Base-by-base conservation (phyloP, 2,329 filamentous ascomycete species). In the Talaromyces piceae region DNA sequence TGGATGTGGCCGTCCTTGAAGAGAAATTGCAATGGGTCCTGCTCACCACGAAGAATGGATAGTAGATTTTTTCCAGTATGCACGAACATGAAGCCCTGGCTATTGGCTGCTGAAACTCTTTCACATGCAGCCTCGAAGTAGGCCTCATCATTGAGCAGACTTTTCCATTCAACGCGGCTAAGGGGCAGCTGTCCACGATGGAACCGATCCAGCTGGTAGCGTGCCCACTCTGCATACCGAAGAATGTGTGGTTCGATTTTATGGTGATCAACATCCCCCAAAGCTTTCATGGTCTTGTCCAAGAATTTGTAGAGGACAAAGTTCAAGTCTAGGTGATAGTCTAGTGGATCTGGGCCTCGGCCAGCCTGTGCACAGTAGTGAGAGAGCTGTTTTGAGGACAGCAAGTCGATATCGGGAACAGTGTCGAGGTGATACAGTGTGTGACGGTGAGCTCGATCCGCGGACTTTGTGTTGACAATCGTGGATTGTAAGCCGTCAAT, bases 61-160 rank as follows among this genome's bases (percentile, higher is more conserved):
- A 31, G 22, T 13, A 49, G 47, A 52, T 62, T 43, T 67, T 59
- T 4, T 63, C 67, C 1, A 59, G 58, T 12, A 75, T 58, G 28
- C 1, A 68, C 61, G n/a, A 61, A 54, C 2, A 64, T 56, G 12
- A 75, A 54, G 16, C 64, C 58, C 33, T 70, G 63, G 1, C 69
- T 62, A 18, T 61, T 59, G 33, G 43, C 53, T 18, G 33, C 22
- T 23, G 27, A 5, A 25, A 47, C 18, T 37, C 27, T 22, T 4
- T 23, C 5, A 11, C 45, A 47, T 8, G 27, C 27, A 23, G 45
- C 27, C 6, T 47, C 18, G 20, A 47, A 47, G 9, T 47, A 47
- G 4, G 16, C 4, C 3, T 27, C 16, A 37, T 47, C 45, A 4
- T 46, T 18, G 9, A 46, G 7, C n/a, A 25, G 8, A 12, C 37